Evolutionary conservation across 2,329 filamentous ascomycete genomes (phyloP).

Genomic region (Pseudocercospora musae): DNA sequence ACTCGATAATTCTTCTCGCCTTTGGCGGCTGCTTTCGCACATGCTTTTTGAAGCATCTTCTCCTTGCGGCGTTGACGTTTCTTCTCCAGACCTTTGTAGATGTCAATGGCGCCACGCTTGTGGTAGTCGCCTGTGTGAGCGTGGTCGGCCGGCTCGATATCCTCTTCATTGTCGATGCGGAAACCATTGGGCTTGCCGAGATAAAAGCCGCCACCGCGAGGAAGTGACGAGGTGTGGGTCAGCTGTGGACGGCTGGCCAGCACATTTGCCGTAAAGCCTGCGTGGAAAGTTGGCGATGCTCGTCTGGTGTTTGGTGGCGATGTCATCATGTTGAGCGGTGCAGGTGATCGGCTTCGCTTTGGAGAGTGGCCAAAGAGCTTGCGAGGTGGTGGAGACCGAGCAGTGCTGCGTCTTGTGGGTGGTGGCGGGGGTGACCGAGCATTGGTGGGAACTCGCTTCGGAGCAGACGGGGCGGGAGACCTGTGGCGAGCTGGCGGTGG

Average conservation of each 20-base stretch:
- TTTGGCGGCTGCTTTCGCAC: conserved; percentile 70
- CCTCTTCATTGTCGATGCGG: conserved; percentile 39
- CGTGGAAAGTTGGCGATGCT: conserved; percentile 42
- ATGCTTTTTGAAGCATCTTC: conserved; percentile 87
- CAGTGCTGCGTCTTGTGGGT: conserved; percentile 10
- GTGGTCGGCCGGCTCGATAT: conserved; percentile 30
- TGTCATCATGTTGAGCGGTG: conserved; percentile 41
- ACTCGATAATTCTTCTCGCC: conserved; percentile 62
- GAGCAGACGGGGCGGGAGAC: conserved; percentile 39
- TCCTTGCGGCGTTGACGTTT: conserved; percentile 91
- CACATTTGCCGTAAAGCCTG: conserved; percentile 47
- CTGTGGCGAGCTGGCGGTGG: conserved; percentile 28
- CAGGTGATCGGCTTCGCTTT: conserved; percentile 52
- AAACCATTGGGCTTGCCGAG: conserved; percentile 34
- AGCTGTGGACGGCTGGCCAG: conserved; percentile 63
- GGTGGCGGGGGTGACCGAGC: conserved; percentile 35
- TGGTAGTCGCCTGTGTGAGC: conserved; percentile 54
- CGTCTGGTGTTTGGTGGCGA: conserved; percentile 66
- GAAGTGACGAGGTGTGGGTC: conserved; percentile 80
- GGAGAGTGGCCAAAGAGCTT: conserved; percentile 70
- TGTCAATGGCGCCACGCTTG: conserved; percentile 91
- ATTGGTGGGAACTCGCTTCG: conserved; percentile 49
- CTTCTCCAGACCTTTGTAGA: conserved; percentile 91
- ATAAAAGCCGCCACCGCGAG: conserved; percentile 67
- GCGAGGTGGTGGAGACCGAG: conserved; percentile 46